A percentile compares a stretch with the other conserved stretches of the same genome.
These are phyloP conservation scores for Suillus spraguei DNA, from an alignment of 768 basidiomycete species.

Conservation along the genomic window DNA sequence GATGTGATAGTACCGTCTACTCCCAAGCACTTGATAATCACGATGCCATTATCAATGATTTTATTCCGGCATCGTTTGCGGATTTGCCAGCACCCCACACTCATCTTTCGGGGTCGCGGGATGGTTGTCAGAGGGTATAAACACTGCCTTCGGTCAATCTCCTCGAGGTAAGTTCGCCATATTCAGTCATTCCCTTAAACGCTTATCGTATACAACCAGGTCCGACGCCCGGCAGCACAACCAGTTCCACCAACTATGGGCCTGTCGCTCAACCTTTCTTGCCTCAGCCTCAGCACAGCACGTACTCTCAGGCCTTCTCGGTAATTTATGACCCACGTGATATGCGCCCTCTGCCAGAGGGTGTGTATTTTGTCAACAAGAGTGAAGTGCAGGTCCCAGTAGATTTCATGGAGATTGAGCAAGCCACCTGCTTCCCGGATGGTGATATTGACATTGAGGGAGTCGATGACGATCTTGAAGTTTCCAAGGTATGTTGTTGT, in stretches of 20 bases:
- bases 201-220: background rate
- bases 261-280: background rate
- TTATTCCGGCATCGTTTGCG: background rate
- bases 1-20: background rate
- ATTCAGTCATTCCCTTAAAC: background rate
- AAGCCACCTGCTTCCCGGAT: background rate
- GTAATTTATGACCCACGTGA: background rate
- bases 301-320: conserved; percentile 40
- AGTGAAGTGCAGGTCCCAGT: background rate
- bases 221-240: background rate
- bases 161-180: background rate
- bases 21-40: background rate
- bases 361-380: background rate
- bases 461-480: background rate
- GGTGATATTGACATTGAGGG: background rate
- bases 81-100: background rate
- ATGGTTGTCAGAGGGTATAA: background rate
- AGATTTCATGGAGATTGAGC: background rate
- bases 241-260: background rate
- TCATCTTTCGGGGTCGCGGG: background rate
- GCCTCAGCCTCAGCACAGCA: background rate
- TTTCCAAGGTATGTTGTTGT: background rate
- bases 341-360: background rate
- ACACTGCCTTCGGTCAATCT: background rate
- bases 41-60: background rate